Base-by-base conservation (phyloP, 129 eudicot species). In the Scalesia atractyloides region DNA sequence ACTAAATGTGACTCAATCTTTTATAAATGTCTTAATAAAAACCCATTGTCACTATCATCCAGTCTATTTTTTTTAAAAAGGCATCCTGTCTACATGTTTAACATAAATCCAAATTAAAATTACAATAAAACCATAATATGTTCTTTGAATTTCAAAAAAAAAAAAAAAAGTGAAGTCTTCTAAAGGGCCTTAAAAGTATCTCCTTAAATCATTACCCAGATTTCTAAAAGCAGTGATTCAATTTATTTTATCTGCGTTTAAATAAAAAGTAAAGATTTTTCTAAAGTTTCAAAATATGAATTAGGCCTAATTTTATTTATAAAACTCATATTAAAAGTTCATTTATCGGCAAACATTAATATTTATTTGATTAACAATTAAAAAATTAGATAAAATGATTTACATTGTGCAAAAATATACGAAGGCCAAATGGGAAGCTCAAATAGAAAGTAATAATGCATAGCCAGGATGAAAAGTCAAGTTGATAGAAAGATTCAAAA, bases 401-500 rank as follows among this genome's bases (percentile, higher is more conserved):
- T 73, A 44, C 49, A 56, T 19, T 49, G 20, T 58, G 17, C 30
- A 54, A 10, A 56, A 66, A 5, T 54, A 16, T 66, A 16, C 4
- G 49, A 53, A 66, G n/a, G 43, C 20, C 51, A 69, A 69, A 34
- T 59, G 9, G 68, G 26, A 75, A 75, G 37, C 67, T 66, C 66
- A 56, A 66, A 73, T 68, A 75, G 75, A 76, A 76, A 69, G 64
- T 64, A 60, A 76, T 76, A 60, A 76, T 76, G 62, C 75, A 59
- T 76, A 41, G 69, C 69, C 69, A 68, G 68, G 69, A 74, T 10
- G 14, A 67, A 68, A 33, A 75, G 76, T 61, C 81, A 77, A 77
- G 76, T 77, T 76, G 80, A 56, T 37, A 56, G 68, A 75, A 56
- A 76, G 68, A 75, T 66, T 77, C 76, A 77, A 76, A 77, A 69